A percentile compares a stretch with the other conserved stretches of the same genome.
Conservation (phyloP, 257 asterid species). For the Lithospermum erythrorhizon region DNA sequence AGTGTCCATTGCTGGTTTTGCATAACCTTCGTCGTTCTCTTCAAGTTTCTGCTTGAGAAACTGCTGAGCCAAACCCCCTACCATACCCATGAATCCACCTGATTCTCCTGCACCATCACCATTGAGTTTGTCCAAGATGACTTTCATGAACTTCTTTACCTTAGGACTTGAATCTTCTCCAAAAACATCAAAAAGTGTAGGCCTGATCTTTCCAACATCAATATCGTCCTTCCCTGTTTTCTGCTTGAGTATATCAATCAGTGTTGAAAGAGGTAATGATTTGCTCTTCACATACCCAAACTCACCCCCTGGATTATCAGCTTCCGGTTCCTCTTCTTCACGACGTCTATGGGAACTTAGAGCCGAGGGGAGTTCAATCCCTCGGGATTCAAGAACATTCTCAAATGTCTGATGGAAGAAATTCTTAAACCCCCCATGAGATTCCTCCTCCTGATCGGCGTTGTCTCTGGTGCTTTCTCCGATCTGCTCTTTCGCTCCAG, state of each 20-base stretch:
- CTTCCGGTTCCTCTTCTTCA: slow-evolving; percentile 27
- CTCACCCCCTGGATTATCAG: slow-evolving; percentile 16
- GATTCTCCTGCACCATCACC: slow-evolving; percentile 21
- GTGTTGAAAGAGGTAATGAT: slow-evolving; percentile 71
- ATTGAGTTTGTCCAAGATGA: slow-evolving; percentile 55
- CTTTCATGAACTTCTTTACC: slow-evolving; percentile 92
- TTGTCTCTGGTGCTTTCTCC: slow-evolving; percentile 60
- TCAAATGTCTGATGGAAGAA: slow-evolving; percentile 46
- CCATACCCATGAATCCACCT: slow-evolving; percentile 60
- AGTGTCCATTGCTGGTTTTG: slow-evolving; percentile 63
- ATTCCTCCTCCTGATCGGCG: slow-evolving; percentile 10
- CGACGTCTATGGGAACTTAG: slow-evolving; percentile 23
- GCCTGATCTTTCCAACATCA: slow-evolving; percentile 80
- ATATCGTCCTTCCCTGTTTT: slow-evolving; percentile 88
- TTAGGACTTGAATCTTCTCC: slow-evolving; percentile 95
- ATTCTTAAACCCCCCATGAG: slow-evolving; percentile 51
- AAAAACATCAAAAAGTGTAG: slow-evolving; percentile 70
- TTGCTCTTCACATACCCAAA: slow-evolving; percentile 40
- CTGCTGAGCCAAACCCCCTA: slow-evolving; percentile 76
- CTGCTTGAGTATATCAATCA: slow-evolving; percentile 70
- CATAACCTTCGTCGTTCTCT: slow-evolving; percentile 55
- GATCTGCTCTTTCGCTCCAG: slow-evolving; percentile 85
- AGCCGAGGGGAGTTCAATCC: slow-evolving; percentile 42
- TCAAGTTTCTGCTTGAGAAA: slow-evolving; percentile 74
- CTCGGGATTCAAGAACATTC: slow-evolving; percentile 65